Percentiles rank a stretch among this genome's conserved stretches.
phyloP scores from a whole-genome alignment of 345 rosid genomes.

The Linum lewisii region DNA sequence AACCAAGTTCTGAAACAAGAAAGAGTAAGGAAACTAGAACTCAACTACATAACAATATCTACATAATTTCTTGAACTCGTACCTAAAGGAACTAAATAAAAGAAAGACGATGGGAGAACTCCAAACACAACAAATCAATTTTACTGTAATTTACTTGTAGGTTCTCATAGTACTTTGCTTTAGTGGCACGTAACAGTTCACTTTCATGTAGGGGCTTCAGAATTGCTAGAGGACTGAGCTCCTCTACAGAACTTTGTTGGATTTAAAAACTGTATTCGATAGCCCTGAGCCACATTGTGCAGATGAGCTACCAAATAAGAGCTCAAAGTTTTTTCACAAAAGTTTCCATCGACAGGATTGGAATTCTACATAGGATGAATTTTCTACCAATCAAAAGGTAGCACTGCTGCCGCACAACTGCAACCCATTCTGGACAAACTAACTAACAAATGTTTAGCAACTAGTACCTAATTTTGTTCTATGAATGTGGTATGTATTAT shows the following conservation, averaged over 20 bases:
- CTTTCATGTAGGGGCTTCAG: not conserved
- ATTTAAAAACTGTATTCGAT: not conserved
- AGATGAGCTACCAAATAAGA: not conserved
- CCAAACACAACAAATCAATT: not conserved
- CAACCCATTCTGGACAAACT: not conserved
- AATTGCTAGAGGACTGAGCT: not conserved
- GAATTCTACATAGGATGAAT: too few relatives aligned
- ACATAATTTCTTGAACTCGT: not conserved
- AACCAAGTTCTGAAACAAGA: too few relatives aligned
- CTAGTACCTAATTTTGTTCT: too few relatives aligned
- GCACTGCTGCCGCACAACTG: not conserved
- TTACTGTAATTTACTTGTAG: not conserved
- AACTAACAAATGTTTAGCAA: too few relatives aligned
- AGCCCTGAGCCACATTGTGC: not conserved
- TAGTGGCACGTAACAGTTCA: not conserved
- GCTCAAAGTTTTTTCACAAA: not conserved
- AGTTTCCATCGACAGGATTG: not conserved
- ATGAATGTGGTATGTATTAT: too few relatives aligned
- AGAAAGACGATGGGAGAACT: not conserved
- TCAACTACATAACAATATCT: not conserved
- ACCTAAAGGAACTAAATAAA: not conserved
- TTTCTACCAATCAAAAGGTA: not conserved
- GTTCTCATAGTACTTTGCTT: not conserved
- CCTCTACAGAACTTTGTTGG: not conserved
- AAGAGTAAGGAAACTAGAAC: not conserved